phyloP scores from a whole-genome alignment of 805 yeast genomes.

The Spathaspora passalidarum region DNA sequence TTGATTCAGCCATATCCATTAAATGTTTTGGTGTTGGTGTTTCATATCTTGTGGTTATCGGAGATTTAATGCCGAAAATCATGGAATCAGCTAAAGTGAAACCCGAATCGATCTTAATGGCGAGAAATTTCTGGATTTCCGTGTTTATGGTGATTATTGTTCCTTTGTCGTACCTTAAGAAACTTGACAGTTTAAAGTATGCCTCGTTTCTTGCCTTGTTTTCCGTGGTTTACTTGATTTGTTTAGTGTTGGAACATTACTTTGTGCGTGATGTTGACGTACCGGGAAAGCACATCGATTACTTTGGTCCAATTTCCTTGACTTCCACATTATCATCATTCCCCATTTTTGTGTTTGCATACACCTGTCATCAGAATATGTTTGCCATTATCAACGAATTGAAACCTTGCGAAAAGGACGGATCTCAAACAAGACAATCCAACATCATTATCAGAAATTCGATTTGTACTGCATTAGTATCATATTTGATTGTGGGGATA shows the following conservation, averaged over 20 bases:
- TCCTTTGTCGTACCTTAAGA: slow-evolving; percentile 63
- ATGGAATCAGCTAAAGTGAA: slow-evolving; percentile 34
- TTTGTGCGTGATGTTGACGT: slow-evolving; percentile 22
- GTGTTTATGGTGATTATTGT: slow-evolving; percentile 50
- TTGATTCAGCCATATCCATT: slow-evolving; percentile 69
- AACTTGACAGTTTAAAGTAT: slow-evolving; percentile 65
- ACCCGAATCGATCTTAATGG: slow-evolving; percentile 19
- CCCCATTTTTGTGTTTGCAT: slow-evolving; percentile 75
- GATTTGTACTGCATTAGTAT: slow-evolving; percentile 48
- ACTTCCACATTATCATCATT: slow-evolving; percentile 54
- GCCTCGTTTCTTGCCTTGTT: slow-evolving; percentile 68
- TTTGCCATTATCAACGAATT: slow-evolving; percentile 74
- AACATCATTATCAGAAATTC: slow-evolving; percentile 54
- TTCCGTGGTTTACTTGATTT: slow-evolving; percentile 61
- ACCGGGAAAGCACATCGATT: slow-evolving; percentile 16
- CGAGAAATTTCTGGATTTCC: slow-evolving; percentile 54
- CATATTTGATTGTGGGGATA: slow-evolving; percentile 65
- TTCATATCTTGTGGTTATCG: slow-evolving; percentile 68
- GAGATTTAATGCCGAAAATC: slow-evolving; percentile 70
- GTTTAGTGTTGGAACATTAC: slow-evolving; percentile 53
- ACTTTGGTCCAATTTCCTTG: slow-evolving; percentile 40
- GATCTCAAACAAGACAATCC: slow-evolving; percentile 43
- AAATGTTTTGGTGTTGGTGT: slow-evolving; percentile 81
- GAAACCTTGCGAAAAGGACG: slow-evolving; percentile 30
- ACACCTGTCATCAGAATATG: slow-evolving; percentile 79